Evolutionary conservation across 805 yeast genomes (phyloP).

Genomic region (Pichia thaimueangensis): DNA sequence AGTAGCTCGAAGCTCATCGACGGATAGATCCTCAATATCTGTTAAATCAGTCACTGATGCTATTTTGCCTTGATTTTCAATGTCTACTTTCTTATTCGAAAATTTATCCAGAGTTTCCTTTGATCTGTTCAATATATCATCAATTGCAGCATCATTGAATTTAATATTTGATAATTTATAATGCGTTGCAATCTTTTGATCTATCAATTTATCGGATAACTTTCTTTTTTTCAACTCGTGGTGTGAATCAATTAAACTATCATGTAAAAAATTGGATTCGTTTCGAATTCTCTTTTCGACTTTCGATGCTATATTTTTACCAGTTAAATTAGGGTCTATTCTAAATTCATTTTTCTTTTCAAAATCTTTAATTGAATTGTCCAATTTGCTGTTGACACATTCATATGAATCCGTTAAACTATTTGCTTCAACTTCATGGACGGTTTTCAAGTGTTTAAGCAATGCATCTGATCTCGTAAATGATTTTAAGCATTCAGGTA

Average conservation of each 20-base stretch:
- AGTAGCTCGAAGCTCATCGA: conserved; percentile 15
- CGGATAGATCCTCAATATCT: conserved; percentile 14
- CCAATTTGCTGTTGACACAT: conserved; percentile 9
- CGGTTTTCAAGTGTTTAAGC: conserved; percentile 55
- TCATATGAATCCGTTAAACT: conserved; percentile 20
- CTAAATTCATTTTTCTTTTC: conserved; percentile 7
- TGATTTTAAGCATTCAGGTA: conserved; percentile 59
- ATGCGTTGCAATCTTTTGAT: conserved; percentile 9
- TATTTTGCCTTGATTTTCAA: conserved; percentile 4
- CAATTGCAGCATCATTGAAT: conserved; percentile 12
- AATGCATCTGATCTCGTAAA: conserved; percentile 58
- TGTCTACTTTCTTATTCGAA: not conserved
- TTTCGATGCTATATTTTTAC: conserved; percentile 7
- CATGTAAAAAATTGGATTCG: conserved; percentile 9
- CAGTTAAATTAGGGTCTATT: conserved; percentile 1
- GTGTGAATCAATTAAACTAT: conserved; percentile 12
- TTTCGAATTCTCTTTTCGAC: conserved; percentile 2
- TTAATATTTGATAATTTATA: conserved; percentile 14
- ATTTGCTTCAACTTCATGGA: conserved; percentile 43
- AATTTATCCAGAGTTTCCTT: conserved; percentile 11
- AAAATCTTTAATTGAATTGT: conserved; percentile 3
- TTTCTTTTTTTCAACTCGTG: conserved; percentile 7
- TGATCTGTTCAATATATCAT: conserved; percentile 9
- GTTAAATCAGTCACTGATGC: conserved; percentile 9
- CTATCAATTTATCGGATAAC: conserved; percentile 5